phyloP scores from a whole-genome alignment of 129 eudicot species.

The Chrysanthemum seticuspe region DNA sequence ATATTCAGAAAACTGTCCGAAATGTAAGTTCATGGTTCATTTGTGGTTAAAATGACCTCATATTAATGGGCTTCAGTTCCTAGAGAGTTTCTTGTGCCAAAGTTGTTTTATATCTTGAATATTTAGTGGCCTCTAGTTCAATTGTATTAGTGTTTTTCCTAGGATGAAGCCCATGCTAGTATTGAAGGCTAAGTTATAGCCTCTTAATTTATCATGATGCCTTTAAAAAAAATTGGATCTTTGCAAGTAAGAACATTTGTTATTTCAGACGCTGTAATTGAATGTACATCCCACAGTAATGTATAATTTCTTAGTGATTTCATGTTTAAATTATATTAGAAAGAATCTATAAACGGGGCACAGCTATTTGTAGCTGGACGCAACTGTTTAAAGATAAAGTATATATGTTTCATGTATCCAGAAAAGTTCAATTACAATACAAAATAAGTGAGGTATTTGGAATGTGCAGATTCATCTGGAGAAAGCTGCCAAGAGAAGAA shows the following conservation, averaged over 20 bases:
- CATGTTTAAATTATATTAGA: not conserved
- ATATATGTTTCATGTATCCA: not conserved
- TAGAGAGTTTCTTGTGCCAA: slow-evolving; percentile 1
- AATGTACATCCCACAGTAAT: slow-evolving; percentile 8
- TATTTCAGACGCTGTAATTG: slow-evolving; percentile 15
- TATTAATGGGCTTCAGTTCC: not conserved
- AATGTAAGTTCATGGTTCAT: too few species aligned
- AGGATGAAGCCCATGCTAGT: slow-evolving; percentile 2
- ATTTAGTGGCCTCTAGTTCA: not conserved
- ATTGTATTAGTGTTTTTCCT: slow-evolving; percentile 1
- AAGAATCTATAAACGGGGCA: too few species aligned
- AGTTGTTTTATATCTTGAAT: too few species aligned
- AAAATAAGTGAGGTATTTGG: slow-evolving; percentile 5
- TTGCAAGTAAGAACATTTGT: not conserved
- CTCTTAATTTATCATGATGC: not conserved
- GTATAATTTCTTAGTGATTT: slow-evolving; percentile 1
- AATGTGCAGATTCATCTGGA: slow-evolving; percentile 69
- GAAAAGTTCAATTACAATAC: not conserved
- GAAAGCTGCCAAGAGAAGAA: slow-evolving; percentile 94
- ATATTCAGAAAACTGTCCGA: too few species aligned
- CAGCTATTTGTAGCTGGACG: too few species aligned
- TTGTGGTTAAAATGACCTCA: too few species aligned
- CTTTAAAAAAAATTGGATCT: not conserved
- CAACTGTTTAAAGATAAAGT: slow-evolving; percentile 3
- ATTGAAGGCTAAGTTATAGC: not conserved